A percentile compares a stretch with the other conserved stretches of the same genome.
These are phyloP conservation scores for Pythium chondricola DNA, from an alignment of 352 stramenopile species.

Conservation along the genomic window DNA sequence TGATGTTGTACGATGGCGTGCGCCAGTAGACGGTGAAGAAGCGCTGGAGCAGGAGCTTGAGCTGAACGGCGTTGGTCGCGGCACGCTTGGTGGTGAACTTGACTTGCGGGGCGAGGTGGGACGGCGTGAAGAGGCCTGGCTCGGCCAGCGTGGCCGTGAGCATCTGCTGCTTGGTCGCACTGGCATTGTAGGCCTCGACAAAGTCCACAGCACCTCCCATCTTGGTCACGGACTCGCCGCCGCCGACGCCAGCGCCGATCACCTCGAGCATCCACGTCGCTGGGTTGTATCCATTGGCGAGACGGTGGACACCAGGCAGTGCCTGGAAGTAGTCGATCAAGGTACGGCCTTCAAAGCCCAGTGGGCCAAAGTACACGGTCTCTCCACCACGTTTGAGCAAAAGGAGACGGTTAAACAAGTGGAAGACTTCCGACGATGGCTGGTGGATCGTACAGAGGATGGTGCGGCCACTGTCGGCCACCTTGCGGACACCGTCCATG, in stretches of 20 bases:
- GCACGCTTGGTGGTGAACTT: slow-evolving; percentile 40
- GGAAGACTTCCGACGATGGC: slow-evolving; percentile 85
- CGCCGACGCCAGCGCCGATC: slow-evolving; percentile 42
- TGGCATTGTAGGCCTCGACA: slow-evolving; percentile 28
- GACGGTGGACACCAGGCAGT: slow-evolving; percentile 46
- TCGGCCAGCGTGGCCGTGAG: slow-evolving; percentile 23
- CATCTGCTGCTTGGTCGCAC: slow-evolving; percentile 18
- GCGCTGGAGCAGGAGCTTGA: slow-evolving; percentile 41
- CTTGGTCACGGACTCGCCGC: too few relatives aligned
- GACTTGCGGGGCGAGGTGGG: slow-evolving; percentile 14
- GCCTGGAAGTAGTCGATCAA: slow-evolving; percentile 63
- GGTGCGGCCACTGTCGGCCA: slow-evolving; percentile 67
- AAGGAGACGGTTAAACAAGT: slow-evolving; percentile 85
- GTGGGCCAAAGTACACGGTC: slow-evolving; percentile 47
- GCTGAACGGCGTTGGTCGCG: slow-evolving; percentile 26
- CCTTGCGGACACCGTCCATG: slow-evolving; percentile 85
- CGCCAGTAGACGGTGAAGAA: slow-evolving; percentile 66
- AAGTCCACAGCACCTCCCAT: slow-evolving; percentile 24
- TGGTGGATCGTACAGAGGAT: slow-evolving; percentile 93
- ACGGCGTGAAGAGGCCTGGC: slow-evolving; percentile 28
- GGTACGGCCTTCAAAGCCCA: slow-evolving; percentile 21
- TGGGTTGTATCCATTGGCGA: slow-evolving; percentile 67
- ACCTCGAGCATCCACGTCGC: slow-evolving; percentile 68
- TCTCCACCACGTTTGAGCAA: slow-evolving; percentile 72
- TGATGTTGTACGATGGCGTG: slow-evolving; percentile 84